A percentile compares a stretch with the other conserved stretches of the same genome.
Conservation (phyloP, 164 flowering plant genomes). For the Saururus chinensis region DNA sequence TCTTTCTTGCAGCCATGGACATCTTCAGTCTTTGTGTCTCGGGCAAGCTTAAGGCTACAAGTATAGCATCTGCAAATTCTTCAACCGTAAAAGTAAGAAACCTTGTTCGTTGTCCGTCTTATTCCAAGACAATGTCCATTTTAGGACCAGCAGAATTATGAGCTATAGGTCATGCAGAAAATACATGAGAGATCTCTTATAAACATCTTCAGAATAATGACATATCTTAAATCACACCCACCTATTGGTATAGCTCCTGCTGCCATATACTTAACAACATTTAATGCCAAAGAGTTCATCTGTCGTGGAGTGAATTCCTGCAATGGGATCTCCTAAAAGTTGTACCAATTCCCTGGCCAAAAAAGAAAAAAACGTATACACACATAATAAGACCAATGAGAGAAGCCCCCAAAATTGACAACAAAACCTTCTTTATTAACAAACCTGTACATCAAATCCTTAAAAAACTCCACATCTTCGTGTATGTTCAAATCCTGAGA, state of each 20-base stretch:
- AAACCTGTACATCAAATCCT: constrained; percentile 75
- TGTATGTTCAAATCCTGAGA: constrained; percentile 54
- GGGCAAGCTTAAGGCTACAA: constrained; percentile 51
- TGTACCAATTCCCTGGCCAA: constrained; percentile 72
- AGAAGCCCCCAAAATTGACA: too few species aligned
- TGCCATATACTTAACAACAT: constrained; percentile 95
- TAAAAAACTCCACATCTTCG: constrained; percentile 66
- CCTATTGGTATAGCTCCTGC: constrained; percentile 96
- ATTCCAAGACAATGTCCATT: constrained; percentile 86
- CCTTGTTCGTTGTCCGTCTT: constrained; percentile 24
- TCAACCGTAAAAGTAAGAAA: constrained; percentile 47
- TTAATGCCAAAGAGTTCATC: constrained; percentile 96
- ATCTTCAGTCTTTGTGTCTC: constrained; percentile 52
- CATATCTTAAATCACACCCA: constrained; percentile 23
- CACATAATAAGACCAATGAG: background rate
- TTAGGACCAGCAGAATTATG: constrained; percentile 92
- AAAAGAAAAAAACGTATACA: background rate
- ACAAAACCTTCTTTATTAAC: constrained; percentile 2
- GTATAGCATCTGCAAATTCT: constrained; percentile 78
- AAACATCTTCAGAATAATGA: too few species aligned
- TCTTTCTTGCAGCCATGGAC: constrained; percentile 73
- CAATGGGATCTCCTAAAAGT: constrained; percentile 71
- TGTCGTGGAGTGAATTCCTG: constrained; percentile 84
- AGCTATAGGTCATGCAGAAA: constrained; percentile 49
- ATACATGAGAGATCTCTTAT: too few species aligned